Base-by-base conservation (phyloP, 495 filamentous ascomycete species). In the Aspergillus kassunensis region DNA sequence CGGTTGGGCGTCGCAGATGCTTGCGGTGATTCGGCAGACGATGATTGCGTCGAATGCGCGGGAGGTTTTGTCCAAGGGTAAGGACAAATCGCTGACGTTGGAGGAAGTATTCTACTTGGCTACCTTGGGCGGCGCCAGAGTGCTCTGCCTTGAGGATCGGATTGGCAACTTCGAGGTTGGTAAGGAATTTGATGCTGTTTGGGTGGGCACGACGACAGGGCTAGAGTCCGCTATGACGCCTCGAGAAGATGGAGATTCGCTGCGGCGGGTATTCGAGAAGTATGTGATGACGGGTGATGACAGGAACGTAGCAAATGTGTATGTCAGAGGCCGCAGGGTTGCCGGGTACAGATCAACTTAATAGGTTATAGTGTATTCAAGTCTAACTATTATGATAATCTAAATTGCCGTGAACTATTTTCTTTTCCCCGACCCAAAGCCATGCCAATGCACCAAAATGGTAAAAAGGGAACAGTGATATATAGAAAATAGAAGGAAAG, bases 211-310 rank as follows among this genome's bases (percentile, higher is more conserved):
- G 0, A 43, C 36, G 36, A 51, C 37, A 4, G 55, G 56, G 41
- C 20, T 56, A 61, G 56, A 64, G 8, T 76, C 74, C 0, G 61
- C 80, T 4, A 82, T 80, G 71, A 73, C 73, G 0, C 72, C 73
- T 33, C 62, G 80, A 2, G 75, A 82, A 41, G 77, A 82, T 4
- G 71, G 74, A 2, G 81, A 83, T 54, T 57, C 59, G 0, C 49
- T 69, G 0, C 48, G 54, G 41, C 70, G 62, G 1, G 70, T 81
- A 31, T 83, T 86, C 51, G 80, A 86, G 50, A 85, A 84, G 57
- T 86, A 84, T 41, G 40, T 86, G 10, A 82, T 84, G 80, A 84
- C 80, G 8, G 82, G 81, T 0, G 83, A 86, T 56, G 83, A 86
- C 59, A 65, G 83, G 13, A 85, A 84, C 59, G 82, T 86, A 49